A percentile compares a stretch with the other conserved stretches of the same genome.
phyloP scores from a whole-genome alignment of 371 early-diverging fungal genomes.

The Mycotypha africana region DNA sequence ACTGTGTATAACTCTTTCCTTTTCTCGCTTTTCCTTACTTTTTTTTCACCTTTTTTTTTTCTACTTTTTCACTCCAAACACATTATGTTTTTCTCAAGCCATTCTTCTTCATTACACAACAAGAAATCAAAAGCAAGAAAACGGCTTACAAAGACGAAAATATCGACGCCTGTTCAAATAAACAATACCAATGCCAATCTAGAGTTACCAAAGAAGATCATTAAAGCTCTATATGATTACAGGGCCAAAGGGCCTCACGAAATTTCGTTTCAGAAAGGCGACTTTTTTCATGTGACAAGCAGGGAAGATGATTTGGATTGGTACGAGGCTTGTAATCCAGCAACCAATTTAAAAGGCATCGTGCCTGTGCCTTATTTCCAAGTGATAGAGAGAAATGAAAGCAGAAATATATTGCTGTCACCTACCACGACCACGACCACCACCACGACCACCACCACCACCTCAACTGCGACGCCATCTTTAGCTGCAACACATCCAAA shows the following conservation, averaged over 20 bases:
- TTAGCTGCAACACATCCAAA: no score
- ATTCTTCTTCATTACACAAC: no score
- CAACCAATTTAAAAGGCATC: slow-evolving; percentile 69
- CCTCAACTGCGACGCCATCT: no score
- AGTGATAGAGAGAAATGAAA: slow-evolving; percentile 53
- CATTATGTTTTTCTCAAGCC: slow-evolving; percentile 24
- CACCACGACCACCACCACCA: slow-evolving; percentile 1
- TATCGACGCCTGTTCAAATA: slow-evolving; percentile 33
- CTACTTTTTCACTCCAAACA: neutral
- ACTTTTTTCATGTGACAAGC: slow-evolving; percentile 87
- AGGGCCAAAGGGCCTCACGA: slow-evolving; percentile 60
- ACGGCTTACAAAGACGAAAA: slow-evolving; percentile 34
- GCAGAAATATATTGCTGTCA: slow-evolving; percentile 12
- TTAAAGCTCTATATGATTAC: slow-evolving; percentile 77
- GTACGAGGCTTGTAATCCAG: slow-evolving; percentile 85
- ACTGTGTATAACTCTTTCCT: no score
- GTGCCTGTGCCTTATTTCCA: slow-evolving; percentile 85
- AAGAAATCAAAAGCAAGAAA: slow-evolving; percentile 34
- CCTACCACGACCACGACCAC: slow-evolving; percentile 17
- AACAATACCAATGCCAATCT: slow-evolving; percentile 12
- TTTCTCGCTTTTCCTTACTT: neutral
- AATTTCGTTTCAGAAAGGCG: slow-evolving; percentile 78
- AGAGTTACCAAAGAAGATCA: slow-evolving; percentile 72
- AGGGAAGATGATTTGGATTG: slow-evolving; percentile 69
- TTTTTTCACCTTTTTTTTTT: slow-evolving; percentile 1